These are phyloP conservation scores for Carallia pectinifolia DNA, from an alignment of 345 rosid species.

Conservation along the genomic window DNA sequence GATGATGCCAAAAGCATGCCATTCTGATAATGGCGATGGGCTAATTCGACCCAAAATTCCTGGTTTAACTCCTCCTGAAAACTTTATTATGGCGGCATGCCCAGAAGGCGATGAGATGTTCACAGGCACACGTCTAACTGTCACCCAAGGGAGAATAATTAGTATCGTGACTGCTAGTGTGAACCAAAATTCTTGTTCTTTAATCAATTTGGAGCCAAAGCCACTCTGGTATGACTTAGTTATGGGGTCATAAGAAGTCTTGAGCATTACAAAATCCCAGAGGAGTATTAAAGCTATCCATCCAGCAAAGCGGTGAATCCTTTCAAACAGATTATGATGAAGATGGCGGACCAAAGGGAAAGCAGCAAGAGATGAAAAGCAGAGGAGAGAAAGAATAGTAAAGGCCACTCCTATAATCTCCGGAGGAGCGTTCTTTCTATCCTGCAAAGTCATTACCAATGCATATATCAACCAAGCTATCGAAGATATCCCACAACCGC, in stretches of 20 bases:
- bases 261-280: conserved; percentile 62
- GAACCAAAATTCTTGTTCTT: conserved; percentile 69
- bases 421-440: conserved; percentile 47
- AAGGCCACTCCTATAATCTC: conserved; percentile 30
- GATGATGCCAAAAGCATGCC: conserved; percentile 88
- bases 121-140: conserved; percentile 62
- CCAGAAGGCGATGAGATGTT: conserved; percentile 55
- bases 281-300: conserved; percentile 62
- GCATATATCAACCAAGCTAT: conserved; percentile 68
- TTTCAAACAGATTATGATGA: conserved; percentile 74
- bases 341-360: conserved; percentile 81
- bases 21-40: conserved; percentile 79
- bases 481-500: conserved; percentile 74
- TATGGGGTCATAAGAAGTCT: conserved; percentile 52
- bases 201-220: no score
- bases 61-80: conserved; percentile 60
- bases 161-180: conserved; percentile 53
- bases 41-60: conserved; percentile 82
- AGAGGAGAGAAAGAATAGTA: no score
- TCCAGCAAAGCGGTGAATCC: conserved; percentile 65
- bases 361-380: conserved; percentile 25
- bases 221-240: conserved; percentile 31
- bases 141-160: conserved; percentile 68
- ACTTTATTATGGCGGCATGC: conserved; percentile 71
- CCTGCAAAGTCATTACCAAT: conserved; percentile 53